A percentile compares a stretch with the other conserved stretches of the same genome.
Evolutionary conservation across 2,329 filamentous ascomycete species (phyloP).

Genomic region (Mariannaea sp.): DNA sequence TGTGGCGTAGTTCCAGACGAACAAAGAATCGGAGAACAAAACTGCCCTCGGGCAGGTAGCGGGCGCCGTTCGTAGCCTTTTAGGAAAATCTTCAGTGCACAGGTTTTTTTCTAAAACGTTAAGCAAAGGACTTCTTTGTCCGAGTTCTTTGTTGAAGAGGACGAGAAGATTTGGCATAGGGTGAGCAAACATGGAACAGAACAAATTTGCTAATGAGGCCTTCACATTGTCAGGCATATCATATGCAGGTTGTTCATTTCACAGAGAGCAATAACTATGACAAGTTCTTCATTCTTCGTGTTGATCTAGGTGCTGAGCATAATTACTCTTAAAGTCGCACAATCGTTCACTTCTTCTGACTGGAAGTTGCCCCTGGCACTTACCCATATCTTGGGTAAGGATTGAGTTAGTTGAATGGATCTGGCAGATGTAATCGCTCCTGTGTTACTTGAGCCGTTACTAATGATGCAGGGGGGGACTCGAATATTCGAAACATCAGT

Average conservation of each 20-base stretch:
- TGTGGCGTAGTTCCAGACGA: slow-evolving; percentile 17
- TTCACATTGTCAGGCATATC: not conserved
- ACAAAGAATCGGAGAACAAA: slow-evolving; percentile 33
- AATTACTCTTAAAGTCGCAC: slow-evolving; percentile 7
- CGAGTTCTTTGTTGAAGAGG: slow-evolving; percentile 27
- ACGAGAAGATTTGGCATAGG: not conserved
- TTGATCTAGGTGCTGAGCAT: too few relatives aligned
- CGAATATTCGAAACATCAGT: slow-evolving; percentile 30
- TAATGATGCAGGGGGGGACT: slow-evolving; percentile 29
- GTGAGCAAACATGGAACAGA: not conserved
- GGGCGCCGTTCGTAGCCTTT: too few relatives aligned
- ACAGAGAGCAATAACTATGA: not conserved
- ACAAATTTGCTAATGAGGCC: too few relatives aligned
- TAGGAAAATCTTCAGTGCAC: too few relatives aligned
- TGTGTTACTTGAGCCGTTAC: not conserved
- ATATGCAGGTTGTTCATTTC: not conserved
- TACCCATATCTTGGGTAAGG: slow-evolving; percentile 32
- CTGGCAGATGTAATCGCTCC: slow-evolving; percentile 29
- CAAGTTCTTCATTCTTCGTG: too few relatives aligned
- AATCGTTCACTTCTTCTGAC: slow-evolving; percentile 15
- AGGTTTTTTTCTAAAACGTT: not conserved
- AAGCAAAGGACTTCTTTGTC: not conserved
- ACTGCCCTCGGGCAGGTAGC: too few relatives aligned
- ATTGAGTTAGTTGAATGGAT: slow-evolving; percentile 31
- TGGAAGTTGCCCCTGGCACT: slow-evolving; percentile 34